A percentile compares a stretch with the other conserved stretches of the same genome.
Evolutionary conservation across 108 stramenopile species (phyloP).

Genomic region (Skeletonema tropicum): DNA sequence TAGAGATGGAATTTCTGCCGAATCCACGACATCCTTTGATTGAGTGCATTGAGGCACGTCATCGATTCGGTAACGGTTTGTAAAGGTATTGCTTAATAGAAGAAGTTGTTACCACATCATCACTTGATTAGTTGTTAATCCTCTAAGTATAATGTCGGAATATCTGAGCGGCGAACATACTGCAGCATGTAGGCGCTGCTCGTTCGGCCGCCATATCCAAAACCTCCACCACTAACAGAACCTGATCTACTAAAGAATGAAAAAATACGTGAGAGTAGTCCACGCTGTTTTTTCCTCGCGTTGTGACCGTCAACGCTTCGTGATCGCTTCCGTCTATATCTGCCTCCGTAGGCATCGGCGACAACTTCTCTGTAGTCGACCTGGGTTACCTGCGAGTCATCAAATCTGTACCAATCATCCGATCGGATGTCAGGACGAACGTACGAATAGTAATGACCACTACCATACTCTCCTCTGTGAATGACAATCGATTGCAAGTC

Average conservation of each 20-base stretch:
- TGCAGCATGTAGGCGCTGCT: conserved; percentile 86
- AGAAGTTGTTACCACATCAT: neutral
- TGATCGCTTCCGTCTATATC: conserved; percentile 14
- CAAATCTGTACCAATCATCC: conserved; percentile 82
- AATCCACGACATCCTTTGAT: conserved; percentile 80
- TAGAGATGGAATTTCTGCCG: conserved; percentile 74
- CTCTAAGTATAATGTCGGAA: conserved; percentile 57
- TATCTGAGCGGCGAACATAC: conserved; percentile 68
- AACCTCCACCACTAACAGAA: conserved; percentile 28
- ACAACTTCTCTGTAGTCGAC: conserved; percentile 67
- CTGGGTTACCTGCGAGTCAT: conserved; percentile 70
- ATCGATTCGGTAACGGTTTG: neutral
- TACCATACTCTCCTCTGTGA: conserved; percentile 80
- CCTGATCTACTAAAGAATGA: conserved; percentile 29
- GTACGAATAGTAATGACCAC: conserved; percentile 73
- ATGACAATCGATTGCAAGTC: conserved; percentile 83
- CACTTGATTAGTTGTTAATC: neutral
- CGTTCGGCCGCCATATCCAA: conserved; percentile 75
- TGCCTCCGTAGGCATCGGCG: conserved; percentile 68
- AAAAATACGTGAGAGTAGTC: conserved; percentile 41
- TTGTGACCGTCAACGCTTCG: conserved; percentile 6
- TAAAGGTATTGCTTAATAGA: neutral
- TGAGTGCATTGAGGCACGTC: conserved; percentile 54
- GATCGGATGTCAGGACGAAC: conserved; percentile 71
- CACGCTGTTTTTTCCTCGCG: conserved; percentile 17